Evolutionary conservation across 2,329 filamentous ascomycete species (phyloP), one percentile per base, ranked within the genome.

Genomic region (Zymoseptoria brevis): DNA sequence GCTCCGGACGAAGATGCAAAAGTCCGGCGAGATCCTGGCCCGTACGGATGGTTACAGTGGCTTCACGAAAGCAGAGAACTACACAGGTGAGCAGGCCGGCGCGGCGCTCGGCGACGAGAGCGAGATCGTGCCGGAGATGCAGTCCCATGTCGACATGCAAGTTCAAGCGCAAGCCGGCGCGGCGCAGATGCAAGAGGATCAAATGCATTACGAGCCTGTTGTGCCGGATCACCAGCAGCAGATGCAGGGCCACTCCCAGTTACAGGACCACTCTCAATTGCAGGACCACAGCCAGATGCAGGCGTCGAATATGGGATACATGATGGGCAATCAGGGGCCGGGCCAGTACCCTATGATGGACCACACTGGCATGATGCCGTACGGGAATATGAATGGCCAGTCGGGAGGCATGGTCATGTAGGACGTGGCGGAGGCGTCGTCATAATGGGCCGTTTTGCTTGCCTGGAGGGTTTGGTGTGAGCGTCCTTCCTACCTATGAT

Each of bases 1-100:
- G 55, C 62, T 74, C n/a, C 68, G 72, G 41, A 69, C 68, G 45
- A 73, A 73, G 62, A 74, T 74, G 72, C 69, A 71, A 54, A 73
- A 73, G 66, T 71, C 68, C n/a, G 72, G 72, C 26, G 72, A 74
- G 59, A 74, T 74, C 26, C 57, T 74, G 29, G 60, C 64, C 19
- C 67, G 70, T 4, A 62, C 63, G 6, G 71, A 73, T 56, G 69
- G 66, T 22, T 72, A 70, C 55, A 65, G 62, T 30, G 71, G 71
- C 9, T 73, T 69, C 59, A 65, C 67, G 50, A 71, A 70, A 56
- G 67, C 67, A 4, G 69, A 71, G 41, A 65, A 71, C 62, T 72
- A 69, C 57, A 71, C 69, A 8, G 68, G 70, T 50, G 68, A 70
- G 53, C 61, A 68, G 49, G 70, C 71, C 19, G 68, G 70, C 16